Evolutionary conservation across 345 rosid genomes (phyloP).

Genomic region (Hypericum androsaemum): DNA sequence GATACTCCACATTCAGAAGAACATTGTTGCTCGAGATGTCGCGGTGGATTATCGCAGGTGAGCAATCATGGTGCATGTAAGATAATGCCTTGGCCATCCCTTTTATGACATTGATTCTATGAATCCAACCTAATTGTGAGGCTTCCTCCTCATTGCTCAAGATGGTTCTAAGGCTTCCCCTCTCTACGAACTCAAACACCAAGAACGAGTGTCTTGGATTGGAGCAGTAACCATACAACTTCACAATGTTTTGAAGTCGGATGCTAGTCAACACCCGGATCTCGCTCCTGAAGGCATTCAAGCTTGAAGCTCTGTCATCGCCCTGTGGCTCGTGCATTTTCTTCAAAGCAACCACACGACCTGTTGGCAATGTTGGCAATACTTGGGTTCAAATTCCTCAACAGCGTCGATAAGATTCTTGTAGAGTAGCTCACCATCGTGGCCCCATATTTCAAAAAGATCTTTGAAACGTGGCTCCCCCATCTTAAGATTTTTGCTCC

Average conservation of each 20-base stretch:
- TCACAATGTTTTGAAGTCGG: conserved; percentile 33
- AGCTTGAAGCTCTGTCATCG: neutral
- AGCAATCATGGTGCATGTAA: conserved; percentile 9
- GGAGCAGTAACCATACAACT: conserved; percentile 25
- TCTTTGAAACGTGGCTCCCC: neutral
- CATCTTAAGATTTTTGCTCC: neutral
- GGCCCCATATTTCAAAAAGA: neutral
- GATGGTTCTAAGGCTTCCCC: conserved; percentile 19
- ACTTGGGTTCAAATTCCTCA: no score
- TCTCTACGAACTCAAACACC: conserved; percentile 26
- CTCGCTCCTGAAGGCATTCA: conserved; percentile 19
- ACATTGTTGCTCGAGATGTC: conserved; percentile 11
- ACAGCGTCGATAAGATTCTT: no score
- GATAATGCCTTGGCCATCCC: conserved; percentile 9
- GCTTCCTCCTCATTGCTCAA: conserved; percentile 12
- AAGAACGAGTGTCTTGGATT: conserved; percentile 16
- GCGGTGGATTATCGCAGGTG: conserved; percentile 5
- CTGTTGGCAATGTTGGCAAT: conserved; percentile 8
- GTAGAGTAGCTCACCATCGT: neutral
- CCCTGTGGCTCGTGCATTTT: conserved; percentile 3
- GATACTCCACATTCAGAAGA: conserved; percentile 2
- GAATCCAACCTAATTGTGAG: conserved; percentile 14
- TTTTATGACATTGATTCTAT: conserved; percentile 11
- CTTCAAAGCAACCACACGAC: conserved; percentile 17
- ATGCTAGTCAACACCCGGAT: conserved; percentile 14